Evolutionary conservation across 306 rosid genomes (phyloP).

Genomic region (Quercus agrifolia): DNA sequence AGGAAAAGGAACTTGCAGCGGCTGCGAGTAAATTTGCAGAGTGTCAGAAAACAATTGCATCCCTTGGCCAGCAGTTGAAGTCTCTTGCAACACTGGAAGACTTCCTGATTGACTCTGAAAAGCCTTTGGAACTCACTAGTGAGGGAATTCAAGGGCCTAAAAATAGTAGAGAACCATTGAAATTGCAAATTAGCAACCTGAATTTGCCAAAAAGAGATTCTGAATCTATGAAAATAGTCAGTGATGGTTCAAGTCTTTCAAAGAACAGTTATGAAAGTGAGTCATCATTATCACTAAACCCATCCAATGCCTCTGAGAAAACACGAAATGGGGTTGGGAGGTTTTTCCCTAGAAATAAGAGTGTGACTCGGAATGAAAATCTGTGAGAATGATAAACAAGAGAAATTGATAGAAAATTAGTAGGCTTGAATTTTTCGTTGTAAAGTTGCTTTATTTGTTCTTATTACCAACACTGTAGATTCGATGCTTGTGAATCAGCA

Average conservation of each 20-base stretch:
- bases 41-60: constrained; percentile 82
- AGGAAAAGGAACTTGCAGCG: constrained; percentile 72
- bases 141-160: constrained; percentile 19
- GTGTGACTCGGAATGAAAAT: constrained; percentile 27
- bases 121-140: constrained; percentile 18
- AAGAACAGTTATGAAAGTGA: neutral
- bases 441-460: constrained; percentile 30
- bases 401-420: constrained; percentile 11
- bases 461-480: constrained; percentile 9
- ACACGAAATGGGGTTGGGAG: constrained; percentile 32
- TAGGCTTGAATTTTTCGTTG: constrained; percentile 26
- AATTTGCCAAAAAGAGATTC: constrained; percentile 22
- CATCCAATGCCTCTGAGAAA: constrained; percentile 27
- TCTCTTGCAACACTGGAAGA: constrained; percentile 75
- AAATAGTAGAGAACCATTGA: constrained; percentile 22
- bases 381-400: constrained; percentile 10
- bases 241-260: neutral
- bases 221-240: neutral
- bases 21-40: constrained; percentile 65
- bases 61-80: constrained; percentile 62
- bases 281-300: constrained; percentile 28
- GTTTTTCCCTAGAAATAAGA: constrained; percentile 35
- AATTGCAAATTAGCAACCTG: constrained; percentile 18
- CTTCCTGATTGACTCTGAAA: constrained; percentile 50
- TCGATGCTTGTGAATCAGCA: constrained; percentile 23